Evolutionary conservation across 768 basidiomycete species (phyloP), one percentile per base, ranked within the genome.

Genomic region (Cubamyces lactineus): DNA sequence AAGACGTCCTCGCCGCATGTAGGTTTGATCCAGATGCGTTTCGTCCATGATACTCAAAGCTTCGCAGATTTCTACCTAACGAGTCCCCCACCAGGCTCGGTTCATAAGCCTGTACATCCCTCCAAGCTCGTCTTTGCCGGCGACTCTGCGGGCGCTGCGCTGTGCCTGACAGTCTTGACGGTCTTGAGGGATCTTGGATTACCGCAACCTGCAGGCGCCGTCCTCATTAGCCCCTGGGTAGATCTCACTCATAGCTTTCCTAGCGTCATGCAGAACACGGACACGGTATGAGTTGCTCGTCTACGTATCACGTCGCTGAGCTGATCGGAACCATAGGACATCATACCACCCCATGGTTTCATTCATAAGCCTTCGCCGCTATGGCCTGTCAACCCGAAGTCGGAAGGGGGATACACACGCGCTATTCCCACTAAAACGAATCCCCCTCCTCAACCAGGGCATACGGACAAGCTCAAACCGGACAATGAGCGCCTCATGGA

Each of bases 161-260:
- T 92, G 7, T 85, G 83, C 38, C 63, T 92, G 15, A 80, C 86
- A 0, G 74, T 81, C 6, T 74, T 92, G 11, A 84, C 87, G 26
- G 74, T 86, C 34, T 75, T 94, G 11, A 81, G 92, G 23, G 92
- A 95, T 68, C 75, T 86, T 53, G 86, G 84, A 5, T 68, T 90
- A 8, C 86, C 88, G 1, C 75, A 84, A 68, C 91, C 92, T 3
- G 86, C 89, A 1, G 92, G 91, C 1, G 89, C 86, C 0, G 84
- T 91, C 3, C 76, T 93, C 23, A 89, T 93, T 65, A 88, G 86
- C 59, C 92, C 92, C 2, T 93, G 92, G 86, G 84, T 88, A 13
- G 91, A 94, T 71, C 76, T 95, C n/a, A 93, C 91, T 0, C 92
- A 94, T 68, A 88, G 85, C 53, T 92, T 95, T 70, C 88, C 89